Evolutionary conservation across 768 basidiomycete genomes (phyloP), one percentile per base, ranked within the genome.

Genomic region (Collybiopsis confluens): DNA sequence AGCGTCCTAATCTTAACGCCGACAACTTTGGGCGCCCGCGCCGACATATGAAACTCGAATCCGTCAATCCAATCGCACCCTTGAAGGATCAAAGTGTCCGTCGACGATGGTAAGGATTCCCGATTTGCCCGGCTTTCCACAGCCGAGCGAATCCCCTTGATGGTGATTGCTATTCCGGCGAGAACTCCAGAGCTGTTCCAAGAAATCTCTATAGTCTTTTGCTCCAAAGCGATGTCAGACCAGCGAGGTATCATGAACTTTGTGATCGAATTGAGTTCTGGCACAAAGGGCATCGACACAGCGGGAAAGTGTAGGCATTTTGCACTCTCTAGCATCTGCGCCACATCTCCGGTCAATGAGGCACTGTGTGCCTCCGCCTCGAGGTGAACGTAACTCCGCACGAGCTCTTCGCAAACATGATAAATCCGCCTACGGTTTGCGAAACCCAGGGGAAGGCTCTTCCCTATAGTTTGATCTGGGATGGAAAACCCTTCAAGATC

Each of bases 361-460:
- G 27, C 9, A 9, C 1, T 16, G 4, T 30, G 45, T 6, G 45
- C 45, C 30, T 45, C 45, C 13, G 27, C 30, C n/a, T 45, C 45
- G 26, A 45, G 10, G 8, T 10, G 27, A 10, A 45, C 18, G 16
- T 45, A 45, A n/a, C 15, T 18, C 11, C 27, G 45, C 20, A 23
- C n/a, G 18, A 45, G 45, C 16, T 45, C 27, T n/a, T 23, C 27
- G 20, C 45, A 45, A 16, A 45, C 45, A 18, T 45, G 27, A 10
- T 45, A 45, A 8, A 45, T 45, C 18, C 45, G 45, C 7, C 45
- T 26, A 28, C 45, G 45, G n/a, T 45, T 45, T 15, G 45, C 45
- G 9, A 45, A 33, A 5, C 45, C 45, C 3, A 45, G 15, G 6
- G 15, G 20, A 43, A 20, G 9, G 10, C 13, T 43, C 23, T 18